Conservation (phyloP, 1,139 yeast genomes). For the Kurtzmaniella quercitrusa region DNA sequence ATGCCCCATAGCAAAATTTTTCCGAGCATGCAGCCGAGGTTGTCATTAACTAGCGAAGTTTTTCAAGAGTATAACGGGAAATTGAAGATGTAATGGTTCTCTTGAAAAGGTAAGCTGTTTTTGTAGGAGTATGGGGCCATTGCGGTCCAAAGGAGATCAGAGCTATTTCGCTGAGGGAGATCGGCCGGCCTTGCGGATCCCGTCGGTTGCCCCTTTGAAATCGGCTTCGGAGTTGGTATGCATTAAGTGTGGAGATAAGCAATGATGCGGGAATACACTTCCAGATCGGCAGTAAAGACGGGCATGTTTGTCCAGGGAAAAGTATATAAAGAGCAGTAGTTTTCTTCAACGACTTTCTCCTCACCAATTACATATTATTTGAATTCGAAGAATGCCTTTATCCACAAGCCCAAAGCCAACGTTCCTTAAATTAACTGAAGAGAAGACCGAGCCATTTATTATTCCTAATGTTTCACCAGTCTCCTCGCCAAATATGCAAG, state of each 20-base stretch:
- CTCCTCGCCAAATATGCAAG: conserved; percentile 32
- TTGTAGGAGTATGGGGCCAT: background rate
- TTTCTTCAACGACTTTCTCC: background rate
- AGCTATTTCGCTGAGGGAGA: too few species aligned
- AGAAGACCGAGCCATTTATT: conserved; percentile 56
- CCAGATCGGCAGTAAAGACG: background rate
- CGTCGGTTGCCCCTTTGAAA: background rate
- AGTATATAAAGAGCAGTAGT: background rate
- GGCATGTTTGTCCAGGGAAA: background rate
- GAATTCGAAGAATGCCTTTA: background rate
- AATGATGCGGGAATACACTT: background rate
- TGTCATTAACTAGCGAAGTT: background rate
- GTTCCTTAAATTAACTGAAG: conserved; percentile 53
- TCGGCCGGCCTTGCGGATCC: background rate
- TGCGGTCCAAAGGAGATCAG: background rate
- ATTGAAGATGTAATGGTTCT: background rate
- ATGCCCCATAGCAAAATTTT: background rate
- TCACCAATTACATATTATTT: background rate
- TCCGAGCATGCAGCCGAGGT: background rate
- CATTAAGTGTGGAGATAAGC: background rate
- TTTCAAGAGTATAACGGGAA: too few species aligned
- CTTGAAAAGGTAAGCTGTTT: background rate
- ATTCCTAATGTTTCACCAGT: conserved; percentile 63
- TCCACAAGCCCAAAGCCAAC: conserved; percentile 9
- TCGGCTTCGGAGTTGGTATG: background rate